Percentiles rank a stretch among this genome's conserved stretches.
Evolutionary conservation across 495 filamentous ascomycete genomes (phyloP).

Genomic region (Trypethelium eluteriae): DNA sequence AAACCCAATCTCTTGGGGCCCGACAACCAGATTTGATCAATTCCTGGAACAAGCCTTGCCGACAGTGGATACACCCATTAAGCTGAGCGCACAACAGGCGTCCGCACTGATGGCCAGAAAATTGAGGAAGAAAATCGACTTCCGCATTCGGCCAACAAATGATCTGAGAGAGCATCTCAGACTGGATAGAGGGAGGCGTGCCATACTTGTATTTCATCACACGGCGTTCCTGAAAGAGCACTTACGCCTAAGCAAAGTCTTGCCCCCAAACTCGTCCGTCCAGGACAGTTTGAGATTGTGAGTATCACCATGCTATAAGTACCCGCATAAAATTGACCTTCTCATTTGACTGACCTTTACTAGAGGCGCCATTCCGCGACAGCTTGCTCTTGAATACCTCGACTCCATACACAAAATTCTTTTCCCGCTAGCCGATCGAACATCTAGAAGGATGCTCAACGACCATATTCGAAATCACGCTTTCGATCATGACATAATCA

Average conservation of each 20-base stretch:
- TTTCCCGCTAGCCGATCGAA: conserved; percentile 4
- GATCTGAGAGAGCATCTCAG: conserved; percentile 1
- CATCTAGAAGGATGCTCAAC: not conserved
- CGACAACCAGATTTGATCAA: not conserved
- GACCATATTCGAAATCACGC: not conserved
- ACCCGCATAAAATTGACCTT: not conserved
- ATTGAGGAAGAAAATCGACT: not conserved
- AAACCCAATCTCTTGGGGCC: not conserved
- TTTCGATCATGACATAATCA: conserved; percentile 8
- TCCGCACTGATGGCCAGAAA: not conserved
- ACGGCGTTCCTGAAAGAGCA: conserved; percentile 2
- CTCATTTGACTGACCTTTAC: not conserved
- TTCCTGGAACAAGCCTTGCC: not conserved
- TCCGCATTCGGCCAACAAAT: not conserved
- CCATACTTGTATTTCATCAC: conserved; percentile 4
- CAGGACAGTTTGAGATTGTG: not conserved
- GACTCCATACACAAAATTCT: conserved; percentile 9
- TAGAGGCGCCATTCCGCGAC: conserved; percentile 1
- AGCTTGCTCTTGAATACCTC: conserved; percentile 10
- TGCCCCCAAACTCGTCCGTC: not conserved
- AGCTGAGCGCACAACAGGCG: not conserved
- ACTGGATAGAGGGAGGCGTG: not conserved
- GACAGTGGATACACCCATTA: not conserved
- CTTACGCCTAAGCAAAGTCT: not conserved
- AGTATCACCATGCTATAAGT: not conserved